Evolutionary conservation across 2,329 filamentous ascomycete genomes (phyloP), one percentile per base, ranked within the genome.

Genomic region (Neofusicoccum cordaticola): DNA sequence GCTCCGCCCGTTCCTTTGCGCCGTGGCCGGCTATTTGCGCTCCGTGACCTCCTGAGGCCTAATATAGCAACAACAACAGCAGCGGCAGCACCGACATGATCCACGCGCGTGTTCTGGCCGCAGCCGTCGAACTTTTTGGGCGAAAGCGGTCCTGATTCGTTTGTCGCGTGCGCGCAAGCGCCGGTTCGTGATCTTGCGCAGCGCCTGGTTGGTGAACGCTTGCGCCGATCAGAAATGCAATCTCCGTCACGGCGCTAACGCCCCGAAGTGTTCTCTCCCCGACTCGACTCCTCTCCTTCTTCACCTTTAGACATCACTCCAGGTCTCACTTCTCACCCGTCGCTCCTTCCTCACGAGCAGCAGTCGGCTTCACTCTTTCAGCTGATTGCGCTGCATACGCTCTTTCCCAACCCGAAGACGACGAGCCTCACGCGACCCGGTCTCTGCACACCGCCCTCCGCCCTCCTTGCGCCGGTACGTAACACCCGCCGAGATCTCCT

Each of bases 381-480:
- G 84, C 84, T 84, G 83, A 77, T 79, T 78, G 77, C 76, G 73
- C 76, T 60, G 63, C 83, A 68, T 76, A 73, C 78, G 69, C 73
- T 80, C 76, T 68, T 79, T 80, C 64, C 57, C 62, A 8, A 22
- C 61, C 13, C 50, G 19, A 27, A 13, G 39, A 56, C 62, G 37
- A 62, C 45, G 47, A 57, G 22, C 44, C 37, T 35, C 27, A 47
- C 52, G 47, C 52, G 50, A 45, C 39, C 39, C 31, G 39, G 27
- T 44, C 27, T 41, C 12, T 35, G 51, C 51, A 42, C 62, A 44
- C 62, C 51, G 44, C 42, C 19, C 11, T 57, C 51, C 52, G 42
- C 19, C 17, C 62, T 39, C 62, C 62, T 58, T 64, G 62, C 62
- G 52, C 51, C 62, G 52, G 62, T 64, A 64, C 62, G 62, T 56